These are phyloP conservation scores for Ustilago sp. DNA, from an alignment of 1,284 basidiomycete genomes.

Conservation along the genomic window DNA sequence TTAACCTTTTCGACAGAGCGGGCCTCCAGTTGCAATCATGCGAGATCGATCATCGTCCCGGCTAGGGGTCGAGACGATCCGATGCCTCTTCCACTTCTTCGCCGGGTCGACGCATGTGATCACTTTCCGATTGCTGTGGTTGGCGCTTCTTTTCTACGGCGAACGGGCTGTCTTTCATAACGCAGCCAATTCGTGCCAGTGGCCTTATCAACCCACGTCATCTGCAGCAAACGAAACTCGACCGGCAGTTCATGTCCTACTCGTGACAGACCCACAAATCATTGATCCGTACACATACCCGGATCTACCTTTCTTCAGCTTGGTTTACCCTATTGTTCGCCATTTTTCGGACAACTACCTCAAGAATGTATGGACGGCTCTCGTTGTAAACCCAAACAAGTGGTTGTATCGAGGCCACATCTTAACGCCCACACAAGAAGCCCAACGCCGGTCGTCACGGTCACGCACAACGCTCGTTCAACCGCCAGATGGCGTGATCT, in stretches of 20 bases:
- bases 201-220: constrained; percentile 21
- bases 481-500: constrained; percentile 50
- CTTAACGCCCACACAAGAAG: constrained; percentile 10
- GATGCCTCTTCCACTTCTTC: constrained; percentile 14
- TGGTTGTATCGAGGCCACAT: constrained; percentile 33
- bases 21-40: constrained; percentile 10
- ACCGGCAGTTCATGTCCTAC: constrained; percentile 33
- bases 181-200: constrained; percentile 34
- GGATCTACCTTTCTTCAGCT: constrained; percentile 18
- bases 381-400: constrained; percentile 43
- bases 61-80: constrained; percentile 10
- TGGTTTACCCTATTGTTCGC: constrained; percentile 34
- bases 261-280: constrained; percentile 52
- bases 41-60: constrained; percentile 10
- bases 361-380: constrained; percentile 43
- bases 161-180: constrained; percentile 40
- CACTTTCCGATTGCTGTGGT: constrained; percentile 37
- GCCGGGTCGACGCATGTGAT: constrained; percentile 27
- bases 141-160: constrained; percentile 41
- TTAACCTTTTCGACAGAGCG: background rate
- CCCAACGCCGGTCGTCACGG: background rate
- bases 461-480: constrained; percentile 13
- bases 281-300: constrained; percentile 47
- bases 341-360: constrained; percentile 54
- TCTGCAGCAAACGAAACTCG: constrained; percentile 11